Base-by-base conservation (phyloP, 768 basidiomycete species). In the Obba rivulosa region DNA sequence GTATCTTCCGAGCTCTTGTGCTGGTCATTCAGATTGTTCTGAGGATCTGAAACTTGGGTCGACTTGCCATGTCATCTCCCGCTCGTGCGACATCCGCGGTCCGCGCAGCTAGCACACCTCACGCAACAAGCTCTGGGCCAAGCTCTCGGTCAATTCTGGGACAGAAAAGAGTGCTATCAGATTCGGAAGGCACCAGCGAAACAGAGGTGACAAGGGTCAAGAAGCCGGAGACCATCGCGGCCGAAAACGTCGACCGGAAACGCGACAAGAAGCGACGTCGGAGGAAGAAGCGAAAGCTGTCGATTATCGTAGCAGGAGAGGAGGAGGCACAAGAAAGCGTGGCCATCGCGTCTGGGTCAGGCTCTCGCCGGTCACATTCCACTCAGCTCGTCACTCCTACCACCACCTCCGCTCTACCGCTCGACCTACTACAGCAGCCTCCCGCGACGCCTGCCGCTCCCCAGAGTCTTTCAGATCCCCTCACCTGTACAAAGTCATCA, bases 281-380 rank as follows among this genome's bases (percentile, higher is more conserved):
- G 18, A 59, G 57, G 57, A 62, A 53, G 52, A 65, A 59, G 50
- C 56, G 51, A 25, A 64, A 63, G 41, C 35, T 50, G 13, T 53
- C 64, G 20, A 40, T 64, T 10, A 52, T 61, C 7, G 43, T 48
- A 40, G 40, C 45, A n/a, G 21, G 40, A 17, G 24, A 35, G 14
- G 48, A 43, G 7, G 36, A 36, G 8, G 51, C 49, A n/a, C 45
- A 24, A 7, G 37, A 5, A 16, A 24, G 18, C 23, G 46, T 22
- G 23, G 43, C 34, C 24, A 42, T 42, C 11, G 43, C 45, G 3
- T 45, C 35, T 18, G 42, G 37, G 1, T 48, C 51, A 21, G 50
- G 45, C 8, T 39, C 46, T 34, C 21, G 16, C 25, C 48, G 41
- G 16, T 48, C 48, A 4, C 45, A 41, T 11, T 49, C 55, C 9